Percentiles rank a stretch among this genome's conserved stretches.
Conservation (phyloP, 1,139 yeast genomes). For the Blastobotrys petasosporus region DNA sequence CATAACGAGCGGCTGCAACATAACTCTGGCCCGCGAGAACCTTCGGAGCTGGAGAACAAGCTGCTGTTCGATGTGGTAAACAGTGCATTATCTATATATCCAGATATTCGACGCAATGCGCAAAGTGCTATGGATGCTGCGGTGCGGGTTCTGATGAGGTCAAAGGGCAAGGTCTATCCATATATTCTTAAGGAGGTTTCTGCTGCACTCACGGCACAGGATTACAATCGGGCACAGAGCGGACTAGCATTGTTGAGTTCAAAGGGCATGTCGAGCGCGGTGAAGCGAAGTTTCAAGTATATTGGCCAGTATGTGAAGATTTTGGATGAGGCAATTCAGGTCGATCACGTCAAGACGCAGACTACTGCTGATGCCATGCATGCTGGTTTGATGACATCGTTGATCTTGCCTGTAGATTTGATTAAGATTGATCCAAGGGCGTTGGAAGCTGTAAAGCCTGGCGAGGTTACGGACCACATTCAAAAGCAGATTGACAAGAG, state of each 20-base stretch:
- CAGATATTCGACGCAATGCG: slow-evolving; percentile 65
- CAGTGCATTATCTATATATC: slow-evolving; percentile 64
- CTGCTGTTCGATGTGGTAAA: slow-evolving; percentile 65
- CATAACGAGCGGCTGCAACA: slow-evolving; percentile 71
- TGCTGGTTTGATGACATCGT: slow-evolving; percentile 43
- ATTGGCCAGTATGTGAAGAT: slow-evolving; percentile 43
- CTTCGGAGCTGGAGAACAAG: slow-evolving; percentile 58
- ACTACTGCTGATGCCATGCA: slow-evolving; percentile 31
- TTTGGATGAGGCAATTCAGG: slow-evolving; percentile 51
- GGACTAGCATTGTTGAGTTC: slow-evolving; percentile 44
- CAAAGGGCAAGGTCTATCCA: slow-evolving; percentile 38
- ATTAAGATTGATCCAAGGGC: slow-evolving; percentile 17
- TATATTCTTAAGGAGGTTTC: slow-evolving; percentile 46
- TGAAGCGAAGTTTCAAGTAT: slow-evolving; percentile 51
- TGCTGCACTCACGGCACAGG: slow-evolving; percentile 48
- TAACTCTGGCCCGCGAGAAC: slow-evolving; percentile 70
- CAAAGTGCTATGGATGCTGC: slow-evolving; percentile 64
- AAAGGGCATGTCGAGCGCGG: slow-evolving; percentile 33
- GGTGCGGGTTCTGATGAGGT: slow-evolving; percentile 67
- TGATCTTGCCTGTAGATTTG: slow-evolving; percentile 22
- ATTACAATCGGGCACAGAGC: slow-evolving; percentile 58
- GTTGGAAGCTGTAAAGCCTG: slow-evolving; percentile 52
- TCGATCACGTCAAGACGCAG: slow-evolving; percentile 46
- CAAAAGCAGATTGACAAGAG: slow-evolving; percentile 40
- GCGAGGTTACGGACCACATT: slow-evolving; percentile 38